Evolutionary conservation across 2,329 filamentous ascomycete species (phyloP), one percentile per base, ranked within the genome.

Genomic region (Ophiostoma perfectum): DNA sequence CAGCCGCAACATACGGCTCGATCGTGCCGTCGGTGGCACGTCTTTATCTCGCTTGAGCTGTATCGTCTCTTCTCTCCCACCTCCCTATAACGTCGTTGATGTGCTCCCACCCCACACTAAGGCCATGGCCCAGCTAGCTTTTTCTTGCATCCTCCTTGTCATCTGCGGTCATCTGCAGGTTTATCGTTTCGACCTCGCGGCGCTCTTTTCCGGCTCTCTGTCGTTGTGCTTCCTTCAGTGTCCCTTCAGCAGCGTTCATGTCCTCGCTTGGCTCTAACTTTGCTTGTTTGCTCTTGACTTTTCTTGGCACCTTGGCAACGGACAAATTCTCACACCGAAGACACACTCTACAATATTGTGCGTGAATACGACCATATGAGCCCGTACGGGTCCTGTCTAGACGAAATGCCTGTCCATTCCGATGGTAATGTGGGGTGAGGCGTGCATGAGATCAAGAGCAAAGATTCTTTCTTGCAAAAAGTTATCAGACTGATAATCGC

Each of bases 231-330:
- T 36, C 49, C n/a, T 52, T 8, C n/a, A 52, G 9, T 27, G n/a
- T 27, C 12, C n/a, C 6, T 27, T 4, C 49, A 4, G 49, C 8
- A 4, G 27, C 27, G 27, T 27, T 27, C 27, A 27, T 27, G 42
- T 60, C 4, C 4, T 58, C n/a, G 18, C 42, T 64, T 44, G 42
- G 63, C n/a, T 27, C 11, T n/a, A 41, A 27, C 49, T 44, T 27
- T 47, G 63, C 63, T 64, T 64, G 63, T 64, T 44, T 64, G 18
- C 63, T 64, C 63, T 64, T 64, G 62, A 18, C 62, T 64, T 64
- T 45, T 45, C 62, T 64, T 64, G 60, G 60, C 60, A 63, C 60
- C 60, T 63, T 63, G 63, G 63, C 63, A 47, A 47, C 55, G 39
- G 60, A 63, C 60, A 63, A 8, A 42, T 11, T 63, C 60, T 63